A percentile compares a stretch with the other conserved stretches of the same genome.
Evolutionary conservation across 495 filamentous ascomycete genomes (phyloP).

Genomic region (Neurospora tetrasperma): DNA sequence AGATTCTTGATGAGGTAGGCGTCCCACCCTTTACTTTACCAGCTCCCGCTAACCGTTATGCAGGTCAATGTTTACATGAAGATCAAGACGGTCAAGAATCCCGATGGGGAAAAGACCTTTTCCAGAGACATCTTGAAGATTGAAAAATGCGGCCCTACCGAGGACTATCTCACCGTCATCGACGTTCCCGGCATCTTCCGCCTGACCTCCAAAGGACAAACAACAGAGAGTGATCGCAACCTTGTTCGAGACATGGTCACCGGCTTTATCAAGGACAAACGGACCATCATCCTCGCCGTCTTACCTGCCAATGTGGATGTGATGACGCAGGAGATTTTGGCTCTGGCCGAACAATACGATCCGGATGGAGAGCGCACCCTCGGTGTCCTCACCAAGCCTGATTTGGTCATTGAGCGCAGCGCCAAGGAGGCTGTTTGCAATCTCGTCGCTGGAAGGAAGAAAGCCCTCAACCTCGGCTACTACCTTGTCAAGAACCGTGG

Average conservation of each 20-base stretch:
- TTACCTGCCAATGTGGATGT: constrained; percentile 51
- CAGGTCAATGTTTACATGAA: constrained; percentile 31
- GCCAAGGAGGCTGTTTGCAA: constrained; percentile 32
- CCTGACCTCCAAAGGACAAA: constrained; percentile 37
- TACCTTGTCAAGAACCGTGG: constrained; percentile 46
- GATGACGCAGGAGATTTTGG: constrained; percentile 51
- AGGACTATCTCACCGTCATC: constrained; percentile 50
- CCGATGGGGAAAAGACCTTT: constrained; percentile 25
- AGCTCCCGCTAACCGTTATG: constrained; percentile 1
- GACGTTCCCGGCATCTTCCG: constrained; percentile 57
- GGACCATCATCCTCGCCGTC: constrained; percentile 49
- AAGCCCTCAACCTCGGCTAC: constrained; percentile 42
- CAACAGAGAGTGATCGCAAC: constrained; percentile 36
- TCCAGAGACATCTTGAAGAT: constrained; percentile 44
- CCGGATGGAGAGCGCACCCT: constrained; percentile 41
- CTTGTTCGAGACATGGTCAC: constrained; percentile 45
- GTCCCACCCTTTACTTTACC: neutral
- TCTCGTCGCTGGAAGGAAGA: constrained; percentile 34
- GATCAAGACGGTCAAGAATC: constrained; percentile 15
- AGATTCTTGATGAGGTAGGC: constrained; percentile 18
- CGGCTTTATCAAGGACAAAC: constrained; percentile 34
- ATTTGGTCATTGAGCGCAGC: constrained; percentile 40
- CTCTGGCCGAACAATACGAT: constrained; percentile 42
- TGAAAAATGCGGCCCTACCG: constrained; percentile 43
- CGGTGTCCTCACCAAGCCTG: constrained; percentile 52